Percentiles rank a stretch among this genome's conserved stretches.
These are phyloP conservation scores for Apiospora pterosperma DNA, from an alignment of 2,329 filamentous ascomycete species.

Conservation along the genomic window DNA sequence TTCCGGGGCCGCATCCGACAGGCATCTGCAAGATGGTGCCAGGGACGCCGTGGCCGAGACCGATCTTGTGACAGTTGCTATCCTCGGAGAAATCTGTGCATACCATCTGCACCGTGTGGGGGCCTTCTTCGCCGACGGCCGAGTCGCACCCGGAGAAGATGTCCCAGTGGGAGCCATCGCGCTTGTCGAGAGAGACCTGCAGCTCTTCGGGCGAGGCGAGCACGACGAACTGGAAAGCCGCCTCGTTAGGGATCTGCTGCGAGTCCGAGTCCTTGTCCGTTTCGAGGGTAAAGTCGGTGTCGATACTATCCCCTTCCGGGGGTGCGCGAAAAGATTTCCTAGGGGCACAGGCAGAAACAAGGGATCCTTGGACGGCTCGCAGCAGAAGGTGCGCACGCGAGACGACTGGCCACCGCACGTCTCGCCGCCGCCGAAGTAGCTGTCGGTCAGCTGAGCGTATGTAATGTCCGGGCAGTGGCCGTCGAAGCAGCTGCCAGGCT, in stretches of 20 bases:
- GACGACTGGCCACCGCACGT: slow-evolving; percentile 14
- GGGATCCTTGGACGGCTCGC: slow-evolving; percentile 23
- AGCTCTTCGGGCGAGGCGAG: slow-evolving; percentile 29
- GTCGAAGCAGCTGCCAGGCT: slow-evolving; percentile 30
- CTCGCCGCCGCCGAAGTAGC: slow-evolving; percentile 23
- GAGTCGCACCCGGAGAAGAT: slow-evolving; percentile 33
- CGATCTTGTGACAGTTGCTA: slow-evolving; percentile 36
- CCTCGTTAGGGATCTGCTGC: slow-evolving; percentile 24
- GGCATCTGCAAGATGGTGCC: slow-evolving; percentile 40
- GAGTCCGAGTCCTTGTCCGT: slow-evolving; percentile 24
- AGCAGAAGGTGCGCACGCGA: slow-evolving; percentile 28
- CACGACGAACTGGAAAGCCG: slow-evolving; percentile 30
- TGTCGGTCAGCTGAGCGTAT: slow-evolving; percentile 24
- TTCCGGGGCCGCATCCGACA: slow-evolving; percentile 32
- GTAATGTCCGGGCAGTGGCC: slow-evolving; percentile 25
- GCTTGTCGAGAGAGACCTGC: slow-evolving; percentile 32
- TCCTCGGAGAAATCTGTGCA: slow-evolving; percentile 30
- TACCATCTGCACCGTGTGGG: slow-evolving; percentile 33
- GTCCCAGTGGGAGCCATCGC: slow-evolving; percentile 43
- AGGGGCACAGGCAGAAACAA: slow-evolving; percentile 34
- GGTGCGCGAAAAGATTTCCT: slow-evolving; percentile 30
- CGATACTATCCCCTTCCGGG: slow-evolving; percentile 25
- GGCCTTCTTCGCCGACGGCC: slow-evolving; percentile 15
- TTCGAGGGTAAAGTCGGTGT: slow-evolving; percentile 27
- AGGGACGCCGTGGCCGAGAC: slow-evolving; percentile 30